phyloP scores from a whole-genome alignment of 129 eudicot species.

The Lactuca sativa region DNA sequence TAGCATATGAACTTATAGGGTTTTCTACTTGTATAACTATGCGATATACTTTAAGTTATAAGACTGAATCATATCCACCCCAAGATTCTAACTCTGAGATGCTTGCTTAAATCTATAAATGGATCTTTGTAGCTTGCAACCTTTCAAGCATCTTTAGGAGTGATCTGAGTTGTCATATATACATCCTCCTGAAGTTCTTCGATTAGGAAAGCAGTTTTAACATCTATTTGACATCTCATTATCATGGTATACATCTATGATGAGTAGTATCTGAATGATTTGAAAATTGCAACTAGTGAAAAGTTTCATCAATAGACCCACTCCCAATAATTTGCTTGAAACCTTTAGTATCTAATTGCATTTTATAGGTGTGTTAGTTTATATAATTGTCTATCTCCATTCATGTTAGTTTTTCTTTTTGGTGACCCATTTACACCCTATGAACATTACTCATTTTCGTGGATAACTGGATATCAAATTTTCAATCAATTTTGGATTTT shows the following conservation, averaged over 20 bases:
- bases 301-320: background rate
- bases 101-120: background rate
- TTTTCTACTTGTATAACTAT: background rate
- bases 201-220: background rate
- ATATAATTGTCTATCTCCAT: no score
- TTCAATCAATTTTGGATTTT: no score
- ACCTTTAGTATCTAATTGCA: background rate
- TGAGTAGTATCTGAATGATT: background rate
- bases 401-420: no score
- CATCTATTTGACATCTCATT: background rate
- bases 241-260: background rate
- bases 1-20: background rate
- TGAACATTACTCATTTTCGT: no score
- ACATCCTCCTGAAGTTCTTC: background rate
- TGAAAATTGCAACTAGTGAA: background rate
- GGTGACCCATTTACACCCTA: no score
- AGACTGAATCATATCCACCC: background rate
- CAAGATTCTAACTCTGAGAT: background rate
- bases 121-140: background rate
- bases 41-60: background rate
- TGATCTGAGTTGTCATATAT: background rate
- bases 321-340: background rate
- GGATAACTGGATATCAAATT: no score
- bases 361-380: no score
- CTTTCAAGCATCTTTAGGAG: background rate